These are phyloP conservation scores for Przewalskia tangutica DNA, from an alignment of 257 asterid genomes.

Conservation along the genomic window DNA sequence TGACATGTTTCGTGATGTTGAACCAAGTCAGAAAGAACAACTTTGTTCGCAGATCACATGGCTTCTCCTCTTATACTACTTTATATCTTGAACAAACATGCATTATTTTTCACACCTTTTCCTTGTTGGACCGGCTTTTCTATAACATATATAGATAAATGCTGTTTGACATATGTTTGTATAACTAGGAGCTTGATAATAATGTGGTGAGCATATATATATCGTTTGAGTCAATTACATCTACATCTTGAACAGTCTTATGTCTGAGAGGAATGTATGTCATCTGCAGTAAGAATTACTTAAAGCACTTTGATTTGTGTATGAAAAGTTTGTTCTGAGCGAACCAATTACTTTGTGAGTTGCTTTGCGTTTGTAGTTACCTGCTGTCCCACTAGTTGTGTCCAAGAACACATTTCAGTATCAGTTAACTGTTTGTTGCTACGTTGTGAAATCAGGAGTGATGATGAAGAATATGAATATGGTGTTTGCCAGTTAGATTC, in stretches of 20 bases:
- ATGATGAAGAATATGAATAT: constrained; percentile 61
- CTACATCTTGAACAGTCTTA: background rate
- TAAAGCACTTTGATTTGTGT: background rate
- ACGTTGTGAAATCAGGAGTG: constrained; percentile 50
- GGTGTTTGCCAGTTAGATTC: constrained; percentile 42
- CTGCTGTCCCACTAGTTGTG: background rate
- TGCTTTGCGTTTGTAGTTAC: background rate
- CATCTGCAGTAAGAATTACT: background rate
- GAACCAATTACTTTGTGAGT: background rate
- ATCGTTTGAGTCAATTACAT: background rate
- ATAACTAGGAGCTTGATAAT: background rate
- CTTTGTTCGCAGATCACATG: background rate
- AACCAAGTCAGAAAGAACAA: background rate
- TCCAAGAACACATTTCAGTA: background rate
- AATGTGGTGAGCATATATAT: background rate
- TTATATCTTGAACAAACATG: background rate
- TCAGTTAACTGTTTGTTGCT: constrained; percentile 1
- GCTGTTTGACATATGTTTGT: background rate
- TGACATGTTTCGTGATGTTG: background rate
- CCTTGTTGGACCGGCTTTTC: background rate
- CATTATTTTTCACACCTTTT: background rate
- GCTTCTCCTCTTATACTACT: background rate
- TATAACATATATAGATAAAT: background rate
- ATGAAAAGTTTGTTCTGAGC: background rate
- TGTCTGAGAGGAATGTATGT: background rate